Base-by-base conservation (phyloP, 257 asterid genomes). In the Lantana camara region DNA sequence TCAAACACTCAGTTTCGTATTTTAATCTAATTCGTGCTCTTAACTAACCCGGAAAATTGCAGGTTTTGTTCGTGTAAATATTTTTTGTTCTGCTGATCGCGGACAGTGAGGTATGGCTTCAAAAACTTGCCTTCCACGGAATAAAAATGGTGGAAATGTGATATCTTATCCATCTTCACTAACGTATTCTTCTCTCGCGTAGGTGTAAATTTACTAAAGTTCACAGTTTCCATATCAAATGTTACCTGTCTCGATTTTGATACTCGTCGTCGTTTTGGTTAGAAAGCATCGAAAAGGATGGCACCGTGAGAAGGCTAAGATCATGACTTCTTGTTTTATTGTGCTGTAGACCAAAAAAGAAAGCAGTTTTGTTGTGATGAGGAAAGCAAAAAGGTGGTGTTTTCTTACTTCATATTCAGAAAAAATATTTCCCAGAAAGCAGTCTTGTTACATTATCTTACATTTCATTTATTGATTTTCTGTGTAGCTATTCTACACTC, bases 1-100 rank as follows among this genome's bases (percentile, higher is more conserved):
- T 2, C 32, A 27, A 27, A 27, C 5, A 10, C 9, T 32, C 47
- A 14, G 16, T 40, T 40, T 24, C 71, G 57, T 15, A 22, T 35
- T 55, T 34, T 50, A 58, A 45, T 49, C 5, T 23, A 22, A n/a
- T 9, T 47, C 41, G 47, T n/a, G 42, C 45, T 37, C 40, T 65
- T 46, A 45, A 63, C 2, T 22, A n/a, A n/a, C n/a, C n/a, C n/a
- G n/a, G 11, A 4, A 60, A 64, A 37, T 70, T 76, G 74, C 90
- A 88, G 96, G 87, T 64, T 49, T 70, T 69, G 24, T 74, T 71
- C 14, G 59, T 91, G 98, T 91, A 91, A 69, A 86, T 91, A 88
- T 45, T 49, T 58, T 60, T 77, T 20, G 49, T 77, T 70, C 5
- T 13, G 57, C 65, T 67, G 70, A 50, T 62, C 54, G 66, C 67